Evolutionary conservation across 129 eudicot species (phyloP).

Genomic region (Rutidosis leptorrhynchoides): DNA sequence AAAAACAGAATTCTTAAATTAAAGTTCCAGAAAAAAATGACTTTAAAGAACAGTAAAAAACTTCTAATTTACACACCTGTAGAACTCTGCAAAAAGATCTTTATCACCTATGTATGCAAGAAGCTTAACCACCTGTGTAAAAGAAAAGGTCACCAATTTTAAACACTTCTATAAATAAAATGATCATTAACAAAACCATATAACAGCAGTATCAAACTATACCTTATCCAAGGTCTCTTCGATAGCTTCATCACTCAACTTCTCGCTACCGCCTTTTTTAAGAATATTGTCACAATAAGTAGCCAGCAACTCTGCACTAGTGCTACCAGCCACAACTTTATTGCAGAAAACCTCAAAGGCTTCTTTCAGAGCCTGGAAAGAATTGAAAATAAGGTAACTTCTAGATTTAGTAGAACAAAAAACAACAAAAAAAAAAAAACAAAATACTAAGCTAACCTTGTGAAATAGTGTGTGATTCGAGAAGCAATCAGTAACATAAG

Average conservation of each 20-base stretch:
- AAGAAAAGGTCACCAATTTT: not conserved
- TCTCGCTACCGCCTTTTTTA: slow-evolving; percentile 74
- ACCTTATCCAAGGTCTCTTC: slow-evolving; percentile 93
- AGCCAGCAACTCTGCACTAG: slow-evolving; percentile 74
- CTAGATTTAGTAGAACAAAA: not conserved
- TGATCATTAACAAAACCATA: not conserved
- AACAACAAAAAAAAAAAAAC: not conserved
- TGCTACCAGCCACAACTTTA: slow-evolving; percentile 56
- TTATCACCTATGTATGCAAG: slow-evolving; percentile 84
- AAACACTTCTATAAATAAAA: not conserved
- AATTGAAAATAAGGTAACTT: not conserved
- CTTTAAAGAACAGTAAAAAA: not conserved
- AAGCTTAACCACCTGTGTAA: slow-evolving; percentile 63
- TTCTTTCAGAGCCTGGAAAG: slow-evolving; percentile 53
- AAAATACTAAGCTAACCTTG: slow-evolving; percentile 41
- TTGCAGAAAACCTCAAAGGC: slow-evolving; percentile 81
- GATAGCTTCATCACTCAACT: slow-evolving; percentile 74
- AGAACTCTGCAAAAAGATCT: slow-evolving; percentile 79
- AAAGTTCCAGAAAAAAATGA: not conserved
- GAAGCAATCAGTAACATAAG: slow-evolving; percentile 62
- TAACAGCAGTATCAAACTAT: not conserved
- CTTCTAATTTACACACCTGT: slow-evolving; percentile 43
- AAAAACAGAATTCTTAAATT: not conserved
- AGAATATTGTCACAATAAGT: slow-evolving; percentile 70
- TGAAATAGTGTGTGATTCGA: slow-evolving; percentile 55